Evolutionary conservation across 2,329 filamentous ascomycete genomes (phyloP).

Genomic region (Apiospora sp.): DNA sequence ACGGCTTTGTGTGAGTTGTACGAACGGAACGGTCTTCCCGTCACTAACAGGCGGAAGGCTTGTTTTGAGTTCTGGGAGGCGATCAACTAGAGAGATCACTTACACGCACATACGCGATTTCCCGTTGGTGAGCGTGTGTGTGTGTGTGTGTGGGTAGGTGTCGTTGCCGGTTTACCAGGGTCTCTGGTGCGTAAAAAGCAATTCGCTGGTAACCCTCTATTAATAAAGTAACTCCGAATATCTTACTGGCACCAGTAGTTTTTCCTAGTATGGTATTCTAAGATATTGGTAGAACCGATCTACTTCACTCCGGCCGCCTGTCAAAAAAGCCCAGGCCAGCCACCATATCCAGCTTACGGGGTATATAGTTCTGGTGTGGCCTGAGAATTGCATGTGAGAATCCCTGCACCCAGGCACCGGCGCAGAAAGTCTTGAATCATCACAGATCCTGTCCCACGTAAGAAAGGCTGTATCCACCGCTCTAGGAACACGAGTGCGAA

Average conservation of each 20-base stretch:
- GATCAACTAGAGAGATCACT: slow-evolving; percentile 1
- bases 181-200: not conserved
- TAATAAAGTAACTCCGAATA: not conserved
- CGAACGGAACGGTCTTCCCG: not conserved
- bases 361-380: not conserved
- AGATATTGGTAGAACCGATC: not conserved
- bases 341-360: not conserved
- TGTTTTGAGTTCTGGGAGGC: slow-evolving; percentile 5
- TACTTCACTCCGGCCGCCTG: not conserved
- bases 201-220: not conserved
- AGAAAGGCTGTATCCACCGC: not conserved
- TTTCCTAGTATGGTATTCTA: not conserved
- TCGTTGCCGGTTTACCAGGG: not conserved
- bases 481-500: slow-evolving; percentile 1
- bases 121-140: not conserved
- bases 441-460: not conserved
- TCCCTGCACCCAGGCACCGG: slow-evolving; percentile 24
- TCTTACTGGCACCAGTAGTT: not conserved
- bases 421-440: slow-evolving; percentile 31
- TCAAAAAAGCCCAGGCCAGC: not conserved
- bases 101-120: slow-evolving; percentile 7
- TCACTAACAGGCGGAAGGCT: not conserved
- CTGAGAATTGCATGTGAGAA: slow-evolving; percentile 14
- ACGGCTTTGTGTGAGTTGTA: not conserved
- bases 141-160: not conserved